Conservation (phyloP, 352 stramenopile species). For the Bremia lactucae region DNA sequence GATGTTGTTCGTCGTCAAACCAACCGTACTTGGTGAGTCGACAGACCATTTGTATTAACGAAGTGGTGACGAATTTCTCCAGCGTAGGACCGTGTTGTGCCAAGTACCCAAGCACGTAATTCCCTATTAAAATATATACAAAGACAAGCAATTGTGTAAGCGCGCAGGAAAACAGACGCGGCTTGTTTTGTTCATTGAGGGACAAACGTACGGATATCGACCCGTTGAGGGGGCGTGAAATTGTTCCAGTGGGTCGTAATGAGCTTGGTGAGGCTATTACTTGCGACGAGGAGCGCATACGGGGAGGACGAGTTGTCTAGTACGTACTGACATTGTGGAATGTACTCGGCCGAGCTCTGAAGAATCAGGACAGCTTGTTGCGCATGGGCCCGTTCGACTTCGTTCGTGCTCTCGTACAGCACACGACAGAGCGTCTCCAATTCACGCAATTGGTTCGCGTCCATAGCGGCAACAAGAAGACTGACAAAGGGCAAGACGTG, state of each 20-base stretch:
- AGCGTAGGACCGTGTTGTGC: slow-evolving; percentile 91
- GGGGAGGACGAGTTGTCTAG: slow-evolving; percentile 92
- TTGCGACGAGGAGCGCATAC: slow-evolving; percentile 94
- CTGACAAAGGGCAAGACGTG: neutral
- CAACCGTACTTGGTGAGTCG: slow-evolving; percentile 98
- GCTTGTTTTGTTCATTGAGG: too few relatives aligned
- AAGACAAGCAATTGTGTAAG: slow-evolving; percentile 23
- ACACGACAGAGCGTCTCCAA: slow-evolving; percentile 71
- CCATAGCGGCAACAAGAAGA: slow-evolving; percentile 26
- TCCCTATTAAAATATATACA: slow-evolving; percentile 37
- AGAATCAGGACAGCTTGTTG: slow-evolving; percentile 79
- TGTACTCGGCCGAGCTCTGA: slow-evolving; percentile 92
- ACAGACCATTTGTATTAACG: slow-evolving; percentile 95
- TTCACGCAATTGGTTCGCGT: slow-evolving; percentile 65
- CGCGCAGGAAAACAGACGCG: neutral
- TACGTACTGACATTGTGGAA: slow-evolving; percentile 98
- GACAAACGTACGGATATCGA: slow-evolving; percentile 84
- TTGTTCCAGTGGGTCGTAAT: slow-evolving; percentile 96
- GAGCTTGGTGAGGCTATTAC: slow-evolving; percentile 93
- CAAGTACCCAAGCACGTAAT: slow-evolving; percentile 96
- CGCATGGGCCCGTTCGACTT: slow-evolving; percentile 57
- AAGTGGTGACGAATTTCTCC: slow-evolving; percentile 91
- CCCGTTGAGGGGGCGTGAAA: slow-evolving; percentile 69
- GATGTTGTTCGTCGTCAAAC: slow-evolving; percentile 95
- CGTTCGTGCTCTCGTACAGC: slow-evolving; percentile 71